Evolutionary conservation across 2,329 filamentous ascomycete species (phyloP).

Genomic region (Hirsutella thompsonii): DNA sequence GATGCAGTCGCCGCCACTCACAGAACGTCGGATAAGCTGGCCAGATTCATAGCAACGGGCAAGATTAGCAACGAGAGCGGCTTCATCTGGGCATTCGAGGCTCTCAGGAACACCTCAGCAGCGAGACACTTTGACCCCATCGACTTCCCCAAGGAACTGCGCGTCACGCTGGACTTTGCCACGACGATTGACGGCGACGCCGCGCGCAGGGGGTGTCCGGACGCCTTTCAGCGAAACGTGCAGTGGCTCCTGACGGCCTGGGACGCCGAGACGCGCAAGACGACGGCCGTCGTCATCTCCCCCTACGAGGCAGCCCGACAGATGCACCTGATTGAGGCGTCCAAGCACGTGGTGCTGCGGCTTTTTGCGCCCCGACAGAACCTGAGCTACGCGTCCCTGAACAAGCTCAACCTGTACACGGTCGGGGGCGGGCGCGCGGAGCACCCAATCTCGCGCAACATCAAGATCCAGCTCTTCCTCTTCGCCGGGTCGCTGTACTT

Average conservation of each 20-base stretch:
- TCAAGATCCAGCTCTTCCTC: constrained; percentile 42
- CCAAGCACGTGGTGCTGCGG: constrained; percentile 27
- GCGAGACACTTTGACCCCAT: constrained; percentile 3
- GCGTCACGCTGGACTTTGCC: constrained; percentile 4
- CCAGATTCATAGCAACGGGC: constrained; percentile 22
- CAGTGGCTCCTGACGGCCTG: constrained; percentile 12
- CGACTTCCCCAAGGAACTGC: constrained; percentile 5
- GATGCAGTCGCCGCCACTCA: constrained; percentile 13
- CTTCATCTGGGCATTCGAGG: constrained; percentile 6
- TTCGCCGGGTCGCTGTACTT: constrained; percentile 60
- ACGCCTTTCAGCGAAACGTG: constrained; percentile 10
- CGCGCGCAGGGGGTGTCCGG: not conserved
- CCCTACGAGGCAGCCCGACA: constrained; percentile 40
- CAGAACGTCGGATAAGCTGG: constrained; percentile 21
- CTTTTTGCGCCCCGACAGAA: constrained; percentile 33
- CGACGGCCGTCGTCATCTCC: constrained; percentile 4
- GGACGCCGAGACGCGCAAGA: not conserved
- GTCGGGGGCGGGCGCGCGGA: not conserved
- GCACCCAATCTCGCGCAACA: constrained; percentile 1
- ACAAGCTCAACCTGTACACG: constrained; percentile 1
- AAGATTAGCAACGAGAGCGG: not conserved
- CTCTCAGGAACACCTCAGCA: constrained; percentile 7
- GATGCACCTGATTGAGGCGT: constrained; percentile 22
- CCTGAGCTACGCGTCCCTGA: not conserved
- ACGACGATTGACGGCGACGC: not conserved